phyloP scores from a whole-genome alignment of 1,284 basidiomycete genomes.

The Puccinia brachypodii region DNA sequence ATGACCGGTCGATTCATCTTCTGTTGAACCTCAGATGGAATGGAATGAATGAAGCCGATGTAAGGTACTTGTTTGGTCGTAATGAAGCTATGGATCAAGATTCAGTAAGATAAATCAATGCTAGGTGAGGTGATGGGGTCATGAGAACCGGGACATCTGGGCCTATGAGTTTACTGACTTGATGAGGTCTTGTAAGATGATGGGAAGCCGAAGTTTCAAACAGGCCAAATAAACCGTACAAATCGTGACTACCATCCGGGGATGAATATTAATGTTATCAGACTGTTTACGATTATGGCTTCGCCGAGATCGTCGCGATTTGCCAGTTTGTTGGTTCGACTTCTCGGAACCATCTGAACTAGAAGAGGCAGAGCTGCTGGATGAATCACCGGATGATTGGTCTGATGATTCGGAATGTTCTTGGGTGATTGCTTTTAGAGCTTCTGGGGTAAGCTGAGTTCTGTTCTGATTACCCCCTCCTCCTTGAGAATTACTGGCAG shows the following conservation, averaged over 20 bases:
- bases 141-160: not conserved
- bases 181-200: conserved; percentile 44
- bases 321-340: not conserved
- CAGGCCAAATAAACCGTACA: conserved; percentile 42
- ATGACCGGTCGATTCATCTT: conserved; percentile 31
- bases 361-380: not conserved
- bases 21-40: conserved; percentile 17
- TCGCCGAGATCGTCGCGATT: not conserved
- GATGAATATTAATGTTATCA: conserved; percentile 5
- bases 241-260: conserved; percentile 23
- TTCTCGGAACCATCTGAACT: not conserved
- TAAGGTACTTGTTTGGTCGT: conserved; percentile 36
- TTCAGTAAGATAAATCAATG: not conserved
- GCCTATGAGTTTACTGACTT: not conserved
- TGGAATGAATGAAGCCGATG: conserved; percentile 17
- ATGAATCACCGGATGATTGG: conserved; percentile 3
- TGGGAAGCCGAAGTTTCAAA: conserved; percentile 26
- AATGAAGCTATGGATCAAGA: conserved; percentile 10
- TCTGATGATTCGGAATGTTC: conserved; percentile 9
- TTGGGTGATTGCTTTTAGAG: conserved; percentile 29
- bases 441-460: conserved; percentile 32
- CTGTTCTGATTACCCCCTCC: not conserved
- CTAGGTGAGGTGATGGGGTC: not conserved
- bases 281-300: not conserved
- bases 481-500: not conserved